Evolutionary conservation across 225 moss, liverwort and hornwort species (phyloP).

Genomic region (Sphagnum contortum): DNA sequence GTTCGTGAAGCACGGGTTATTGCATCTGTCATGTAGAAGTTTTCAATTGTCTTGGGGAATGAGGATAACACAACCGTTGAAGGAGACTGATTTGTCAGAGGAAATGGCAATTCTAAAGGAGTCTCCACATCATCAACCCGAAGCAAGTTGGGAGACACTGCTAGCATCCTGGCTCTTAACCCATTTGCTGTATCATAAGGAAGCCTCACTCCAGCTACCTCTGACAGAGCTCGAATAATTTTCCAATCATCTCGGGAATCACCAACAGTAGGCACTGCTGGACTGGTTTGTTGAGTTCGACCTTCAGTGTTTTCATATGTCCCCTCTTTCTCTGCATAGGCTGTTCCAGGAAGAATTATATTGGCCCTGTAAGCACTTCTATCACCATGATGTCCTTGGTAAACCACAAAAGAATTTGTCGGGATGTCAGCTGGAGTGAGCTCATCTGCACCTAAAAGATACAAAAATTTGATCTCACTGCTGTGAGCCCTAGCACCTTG

Average conservation of each 20-base stretch:
- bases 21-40: slow-evolving; percentile 86
- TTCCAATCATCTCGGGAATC: slow-evolving; percentile 97
- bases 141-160: slow-evolving; percentile 67
- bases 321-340: slow-evolving; percentile 88
- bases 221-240: slow-evolving; percentile 79
- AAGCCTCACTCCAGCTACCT: slow-evolving; percentile 66
- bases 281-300: slow-evolving; percentile 65
- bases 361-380: slow-evolving; percentile 85
- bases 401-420: slow-evolving; percentile 77
- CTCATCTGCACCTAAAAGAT: slow-evolving; percentile 87
- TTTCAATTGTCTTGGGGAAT: slow-evolving; percentile 54
- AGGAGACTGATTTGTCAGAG: slow-evolving; percentile 27
- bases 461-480: slow-evolving; percentile 54
- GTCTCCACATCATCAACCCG: slow-evolving; percentile 75
- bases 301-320: slow-evolving; percentile 89
- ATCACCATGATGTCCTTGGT: slow-evolving; percentile 97
- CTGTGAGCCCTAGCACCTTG: slow-evolving; percentile 68
- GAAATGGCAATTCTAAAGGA: slow-evolving; percentile 46
- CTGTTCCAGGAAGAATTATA: slow-evolving; percentile 81
- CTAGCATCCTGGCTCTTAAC: slow-evolving; percentile 72
- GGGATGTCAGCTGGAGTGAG: slow-evolving; percentile 73
- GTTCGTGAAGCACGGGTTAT: slow-evolving; percentile 81
- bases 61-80: slow-evolving; percentile 43
- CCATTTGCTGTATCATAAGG: slow-evolving; percentile 72
- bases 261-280: slow-evolving; percentile 87